Evolutionary conservation across 139 green algal genomes (phyloP).

Genomic region (Mesostigma viride): DNA sequence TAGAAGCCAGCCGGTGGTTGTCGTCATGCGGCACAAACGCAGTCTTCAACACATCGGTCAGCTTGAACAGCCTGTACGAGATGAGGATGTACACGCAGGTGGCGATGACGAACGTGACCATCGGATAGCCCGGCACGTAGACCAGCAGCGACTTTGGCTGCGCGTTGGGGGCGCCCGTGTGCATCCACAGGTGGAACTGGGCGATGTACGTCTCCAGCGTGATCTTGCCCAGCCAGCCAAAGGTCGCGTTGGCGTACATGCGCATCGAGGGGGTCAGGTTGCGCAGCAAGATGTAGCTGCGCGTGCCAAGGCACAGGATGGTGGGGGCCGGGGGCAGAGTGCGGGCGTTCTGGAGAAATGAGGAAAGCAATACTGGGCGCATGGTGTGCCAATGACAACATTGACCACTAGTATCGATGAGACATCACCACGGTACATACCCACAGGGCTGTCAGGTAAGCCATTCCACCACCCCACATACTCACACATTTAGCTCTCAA

Average conservation of each 20-base stretch:
- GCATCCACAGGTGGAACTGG: slow-evolving; percentile 93
- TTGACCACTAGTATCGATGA: too few species aligned
- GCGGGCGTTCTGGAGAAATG: too few species aligned
- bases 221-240: slow-evolving; percentile 89
- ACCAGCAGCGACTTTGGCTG: slow-evolving; percentile 71
- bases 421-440: too few species aligned
- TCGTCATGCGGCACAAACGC: slow-evolving; percentile 64
- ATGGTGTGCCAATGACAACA: too few species aligned
- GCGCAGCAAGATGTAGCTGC: slow-evolving; percentile 62
- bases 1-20: slow-evolving; percentile 57
- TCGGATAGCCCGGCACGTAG: slow-evolving; percentile 62
- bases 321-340: too few species aligned
- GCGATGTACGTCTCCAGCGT: slow-evolving; percentile 88
- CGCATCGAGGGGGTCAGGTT: slow-evolving; percentile 69
- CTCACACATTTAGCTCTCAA: too few species aligned
- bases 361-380: too few species aligned
- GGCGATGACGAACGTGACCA: slow-evolving; percentile 79
- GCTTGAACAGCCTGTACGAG: slow-evolving; percentile 68
- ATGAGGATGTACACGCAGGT: slow-evolving; percentile 49
- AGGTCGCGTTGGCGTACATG: slow-evolving; percentile 53
- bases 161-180: slow-evolving; percentile 46
- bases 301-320: too few species aligned
- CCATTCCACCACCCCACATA: too few species aligned
- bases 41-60: slow-evolving; percentile 73
- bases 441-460: too few species aligned